Evolutionary conservation across 805 yeast genomes (phyloP).

Genomic region (Ogataea corticis): DNA sequence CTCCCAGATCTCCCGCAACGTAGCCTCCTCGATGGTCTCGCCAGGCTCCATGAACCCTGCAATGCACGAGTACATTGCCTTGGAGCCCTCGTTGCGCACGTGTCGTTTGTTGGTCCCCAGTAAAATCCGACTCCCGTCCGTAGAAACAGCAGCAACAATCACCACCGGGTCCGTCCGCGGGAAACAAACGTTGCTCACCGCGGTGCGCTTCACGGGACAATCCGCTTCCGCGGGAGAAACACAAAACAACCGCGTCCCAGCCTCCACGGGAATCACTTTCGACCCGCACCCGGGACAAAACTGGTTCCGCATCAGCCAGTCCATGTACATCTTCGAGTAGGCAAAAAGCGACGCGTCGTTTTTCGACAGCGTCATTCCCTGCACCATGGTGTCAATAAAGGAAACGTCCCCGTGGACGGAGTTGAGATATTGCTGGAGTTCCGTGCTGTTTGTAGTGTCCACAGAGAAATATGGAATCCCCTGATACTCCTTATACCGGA

Average conservation of each 20-base stretch:
- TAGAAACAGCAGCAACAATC: slow-evolving; percentile 74
- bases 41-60: slow-evolving; percentile 98
- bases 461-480: slow-evolving; percentile 69
- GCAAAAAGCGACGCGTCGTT: slow-evolving; percentile 69
- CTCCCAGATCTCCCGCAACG: slow-evolving; percentile 89
- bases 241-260: slow-evolving; percentile 64
- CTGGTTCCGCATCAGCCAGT: slow-evolving; percentile 75
- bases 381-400: slow-evolving; percentile 15
- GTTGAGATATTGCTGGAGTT: slow-evolving; percentile 15
- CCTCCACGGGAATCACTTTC: slow-evolving; percentile 58
- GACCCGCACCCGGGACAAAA: slow-evolving; percentile 90
- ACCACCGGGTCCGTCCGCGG: slow-evolving; percentile 92
- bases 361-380: slow-evolving; percentile 25
- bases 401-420: slow-evolving; percentile 7
- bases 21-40: slow-evolving; percentile 87
- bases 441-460: slow-evolving; percentile 44
- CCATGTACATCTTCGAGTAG: slow-evolving; percentile 80
- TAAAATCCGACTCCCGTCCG: slow-evolving; percentile 59
- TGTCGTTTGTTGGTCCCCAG: slow-evolving; percentile 71
- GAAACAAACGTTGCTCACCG: slow-evolving; percentile 76
- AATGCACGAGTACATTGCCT: slow-evolving; percentile 72
- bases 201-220: slow-evolving; percentile 40
- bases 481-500: slow-evolving; percentile 40
- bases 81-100: slow-evolving; percentile 34
- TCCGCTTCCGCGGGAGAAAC: slow-evolving; percentile 3